Conservation (phyloP, 164 flowering plant species). For the Chimonanthus praecox region DNA sequence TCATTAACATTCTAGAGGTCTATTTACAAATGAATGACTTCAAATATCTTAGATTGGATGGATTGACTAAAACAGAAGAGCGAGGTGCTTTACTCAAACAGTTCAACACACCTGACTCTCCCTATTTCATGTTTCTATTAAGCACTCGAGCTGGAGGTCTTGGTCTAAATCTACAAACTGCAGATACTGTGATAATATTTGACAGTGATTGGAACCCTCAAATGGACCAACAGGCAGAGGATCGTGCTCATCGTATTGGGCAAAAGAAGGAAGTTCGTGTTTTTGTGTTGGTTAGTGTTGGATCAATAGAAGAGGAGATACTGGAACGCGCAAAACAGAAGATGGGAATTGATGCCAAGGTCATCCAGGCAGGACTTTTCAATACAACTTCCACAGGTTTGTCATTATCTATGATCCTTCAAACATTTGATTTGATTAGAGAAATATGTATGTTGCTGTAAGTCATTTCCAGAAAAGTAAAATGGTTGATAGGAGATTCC, state of each 20-base stretch:
- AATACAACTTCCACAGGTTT: slow-evolving; percentile 97
- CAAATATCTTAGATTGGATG: slow-evolving; percentile 85
- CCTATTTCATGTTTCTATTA: slow-evolving; percentile 85
- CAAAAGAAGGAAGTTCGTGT: slow-evolving; percentile 97
- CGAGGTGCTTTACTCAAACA: slow-evolving; percentile 67
- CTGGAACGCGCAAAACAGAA: slow-evolving; percentile 97
- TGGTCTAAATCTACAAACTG: slow-evolving; percentile 90
- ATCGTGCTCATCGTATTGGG: slow-evolving; percentile 96
- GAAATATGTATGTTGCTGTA: neutral
- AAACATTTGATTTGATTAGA: neutral
- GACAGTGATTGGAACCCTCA: slow-evolving; percentile 99
- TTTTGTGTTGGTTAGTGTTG: slow-evolving; percentile 93
- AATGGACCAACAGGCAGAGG: slow-evolving; percentile 99
- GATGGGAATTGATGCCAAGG: slow-evolving; percentile 98
- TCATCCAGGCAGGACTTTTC: slow-evolving; percentile 97
- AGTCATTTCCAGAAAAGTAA: neutral
- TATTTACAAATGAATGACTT: slow-evolving; percentile 61
- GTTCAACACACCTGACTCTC: slow-evolving; percentile 92
- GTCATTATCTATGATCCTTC: slow-evolving; percentile 14
- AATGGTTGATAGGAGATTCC: neutral
- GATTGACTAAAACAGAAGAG: slow-evolving; percentile 88
- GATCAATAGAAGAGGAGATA: slow-evolving; percentile 95
- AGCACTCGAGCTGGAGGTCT: slow-evolving; percentile 99
- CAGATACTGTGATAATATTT: slow-evolving; percentile 93
- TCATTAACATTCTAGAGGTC: slow-evolving; percentile 81